phyloP scores from a whole-genome alignment of 2,329 filamentous ascomycete species.

The Ophiocordyceps unilateralis region DNA sequence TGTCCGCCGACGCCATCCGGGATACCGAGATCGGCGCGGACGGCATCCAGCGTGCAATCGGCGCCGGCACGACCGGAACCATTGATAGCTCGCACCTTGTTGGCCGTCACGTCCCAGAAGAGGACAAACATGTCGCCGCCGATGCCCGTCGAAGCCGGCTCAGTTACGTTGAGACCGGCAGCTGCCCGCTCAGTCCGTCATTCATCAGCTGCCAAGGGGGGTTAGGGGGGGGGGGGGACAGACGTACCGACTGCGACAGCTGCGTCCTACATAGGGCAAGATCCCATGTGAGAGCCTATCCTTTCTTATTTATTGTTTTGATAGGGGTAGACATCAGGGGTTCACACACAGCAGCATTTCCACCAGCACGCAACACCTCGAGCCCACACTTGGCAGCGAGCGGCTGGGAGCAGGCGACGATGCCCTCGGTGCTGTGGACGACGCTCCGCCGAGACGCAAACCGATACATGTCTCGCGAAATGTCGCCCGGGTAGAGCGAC shows the following conservation, averaged over 20 bases:
- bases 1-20: constrained; percentile 33
- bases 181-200: constrained; percentile 29
- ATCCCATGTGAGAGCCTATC: no score
- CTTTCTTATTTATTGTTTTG: no score
- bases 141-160: constrained; percentile 84
- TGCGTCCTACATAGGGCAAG: constrained; percentile 68
- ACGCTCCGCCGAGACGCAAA: constrained; percentile 76
- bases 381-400: constrained; percentile 79
- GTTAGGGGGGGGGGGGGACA: no score
- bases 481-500: constrained; percentile 27
- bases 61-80: constrained; percentile 73
- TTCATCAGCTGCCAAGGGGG: neutral
- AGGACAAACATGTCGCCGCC: constrained; percentile 96
- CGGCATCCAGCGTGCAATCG: constrained; percentile 49
- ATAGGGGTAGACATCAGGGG: no score
- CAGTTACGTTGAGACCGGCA: constrained; percentile 81
- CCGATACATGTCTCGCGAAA: constrained; percentile 26
- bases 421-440: constrained; percentile 82
- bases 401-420: constrained; percentile 79
- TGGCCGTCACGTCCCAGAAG: constrained; percentile 70
- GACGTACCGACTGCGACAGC: constrained; percentile 67
- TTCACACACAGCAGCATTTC: constrained; percentile 71
- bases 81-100: constrained; percentile 73
- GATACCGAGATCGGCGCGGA: constrained; percentile 53
- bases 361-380: constrained; percentile 67